Evolutionary conservation across 1,284 basidiomycete genomes (phyloP).

Genomic region (Coniferiporia weirii): DNA sequence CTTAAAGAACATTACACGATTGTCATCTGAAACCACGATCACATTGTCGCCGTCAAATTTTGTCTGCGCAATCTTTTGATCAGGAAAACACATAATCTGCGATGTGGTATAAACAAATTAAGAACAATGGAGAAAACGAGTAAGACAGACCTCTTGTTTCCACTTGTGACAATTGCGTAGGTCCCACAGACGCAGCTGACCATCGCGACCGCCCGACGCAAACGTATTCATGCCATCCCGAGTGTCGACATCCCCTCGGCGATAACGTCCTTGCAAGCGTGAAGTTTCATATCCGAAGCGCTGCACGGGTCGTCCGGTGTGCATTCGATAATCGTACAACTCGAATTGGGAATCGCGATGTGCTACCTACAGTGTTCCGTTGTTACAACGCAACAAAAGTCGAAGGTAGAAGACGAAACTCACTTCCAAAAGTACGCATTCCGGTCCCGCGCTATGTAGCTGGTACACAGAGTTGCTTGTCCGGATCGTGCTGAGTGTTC

Average conservation of each 20-base stretch:
- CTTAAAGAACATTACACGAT: slow-evolving; percentile 15
- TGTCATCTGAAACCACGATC: slow-evolving; percentile 34
- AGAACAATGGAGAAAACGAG: background rate
- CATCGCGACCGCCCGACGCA: slow-evolving; percentile 40
- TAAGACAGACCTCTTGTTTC: slow-evolving; percentile 27
- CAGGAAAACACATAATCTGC: slow-evolving; percentile 32
- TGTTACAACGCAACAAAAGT: background rate
- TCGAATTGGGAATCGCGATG: slow-evolving; percentile 51
- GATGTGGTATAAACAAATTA: background rate
- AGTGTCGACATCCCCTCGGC: slow-evolving; percentile 33
- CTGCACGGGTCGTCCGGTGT: slow-evolving; percentile 31
- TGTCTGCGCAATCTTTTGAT: slow-evolving; percentile 36
- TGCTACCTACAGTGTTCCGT: slow-evolving; percentile 32
- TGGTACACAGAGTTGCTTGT: slow-evolving; percentile 43
- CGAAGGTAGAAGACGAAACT: slow-evolving; percentile 9
- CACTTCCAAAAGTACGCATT: slow-evolving; percentile 42
- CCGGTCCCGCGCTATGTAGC: slow-evolving; percentile 34
- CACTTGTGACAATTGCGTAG: slow-evolving; percentile 33
- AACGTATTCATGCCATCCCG: slow-evolving; percentile 33
- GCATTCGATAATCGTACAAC: slow-evolving; percentile 40
- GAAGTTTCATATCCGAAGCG: slow-evolving; percentile 40
- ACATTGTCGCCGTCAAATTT: slow-evolving; percentile 29
- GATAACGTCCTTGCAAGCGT: slow-evolving; percentile 38
- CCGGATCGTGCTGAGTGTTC: slow-evolving; percentile 35
- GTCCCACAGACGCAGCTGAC: slow-evolving; percentile 44